Evolutionary conservation across 1,284 basidiomycete genomes (phyloP).

Genomic region (Ustilago bromivora): DNA sequence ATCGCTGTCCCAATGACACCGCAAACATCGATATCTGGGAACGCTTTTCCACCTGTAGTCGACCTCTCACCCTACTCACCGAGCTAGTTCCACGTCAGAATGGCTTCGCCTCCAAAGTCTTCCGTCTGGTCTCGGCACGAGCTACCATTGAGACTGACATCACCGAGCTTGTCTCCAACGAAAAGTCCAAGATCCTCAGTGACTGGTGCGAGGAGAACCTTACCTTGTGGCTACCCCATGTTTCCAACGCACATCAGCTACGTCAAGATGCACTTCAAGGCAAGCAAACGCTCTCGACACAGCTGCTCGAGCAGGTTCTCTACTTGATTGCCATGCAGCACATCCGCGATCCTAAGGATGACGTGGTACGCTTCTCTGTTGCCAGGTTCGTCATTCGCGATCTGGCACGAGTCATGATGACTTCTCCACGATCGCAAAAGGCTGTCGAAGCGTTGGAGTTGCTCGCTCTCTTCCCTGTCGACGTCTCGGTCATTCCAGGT

Average conservation of each 20-base stretch:
- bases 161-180: conserved; percentile 32
- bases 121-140: conserved; percentile 47
- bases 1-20: conserved; percentile 24
- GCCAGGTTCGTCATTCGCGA: conserved; percentile 40
- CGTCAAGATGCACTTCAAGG: conserved; percentile 37
- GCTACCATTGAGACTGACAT: conserved; percentile 45
- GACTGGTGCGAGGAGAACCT: conserved; percentile 50
- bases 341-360: conserved; percentile 42
- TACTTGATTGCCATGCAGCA: conserved; percentile 47
- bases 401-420: conserved; percentile 39
- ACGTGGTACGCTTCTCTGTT: conserved; percentile 38
- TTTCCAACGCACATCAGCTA: conserved; percentile 38
- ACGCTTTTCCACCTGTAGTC: conserved; percentile 39
- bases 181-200: conserved; percentile 42
- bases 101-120: conserved; percentile 42
- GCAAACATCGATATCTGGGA: conserved; percentile 46
- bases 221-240: conserved; percentile 40
- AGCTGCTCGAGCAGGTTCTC: conserved; percentile 44
- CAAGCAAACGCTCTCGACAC: conserved; percentile 39
- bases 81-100: conserved; percentile 43
- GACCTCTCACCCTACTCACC: conserved; percentile 43
- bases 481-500: conserved; percentile 40
- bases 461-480: conserved; percentile 45
- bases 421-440: conserved; percentile 31
- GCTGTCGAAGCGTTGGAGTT: conserved; percentile 42